Conservation (phyloP, 306 rosid species). For the Malus orientalis region DNA sequence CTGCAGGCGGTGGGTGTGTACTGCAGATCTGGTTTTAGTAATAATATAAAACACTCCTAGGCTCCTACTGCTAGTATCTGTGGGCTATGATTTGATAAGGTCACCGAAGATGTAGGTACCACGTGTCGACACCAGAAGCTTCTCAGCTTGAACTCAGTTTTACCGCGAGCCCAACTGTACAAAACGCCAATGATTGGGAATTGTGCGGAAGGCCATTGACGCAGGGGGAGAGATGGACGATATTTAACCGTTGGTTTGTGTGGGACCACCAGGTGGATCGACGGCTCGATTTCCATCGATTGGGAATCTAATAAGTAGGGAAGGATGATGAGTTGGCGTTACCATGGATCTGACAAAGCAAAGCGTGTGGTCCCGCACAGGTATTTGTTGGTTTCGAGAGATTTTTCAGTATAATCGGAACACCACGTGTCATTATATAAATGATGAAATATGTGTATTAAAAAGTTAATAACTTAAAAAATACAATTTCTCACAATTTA, state of each 20-base stretch:
- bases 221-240: not conserved
- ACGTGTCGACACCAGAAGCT: not conserved
- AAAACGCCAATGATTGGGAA: not conserved
- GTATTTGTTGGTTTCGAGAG: not conserved
- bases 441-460: no score
- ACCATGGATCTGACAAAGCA: not conserved
- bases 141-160: not conserved
- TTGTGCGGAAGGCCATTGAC: not conserved
- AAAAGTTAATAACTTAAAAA: no score
- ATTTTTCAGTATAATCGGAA: no score
- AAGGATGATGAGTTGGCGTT: not conserved
- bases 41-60: not conserved
- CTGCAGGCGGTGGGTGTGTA: not conserved
- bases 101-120: not conserved
- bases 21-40: not conserved
- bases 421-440: accelerated
- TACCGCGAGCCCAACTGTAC: not conserved
- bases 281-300: not conserved
- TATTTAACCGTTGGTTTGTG: not conserved
- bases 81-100: not conserved
- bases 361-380: not conserved
- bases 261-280: not conserved
- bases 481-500: no score
- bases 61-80: not conserved
- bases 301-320: not conserved